phyloP scores from a whole-genome alignment of 2,329 filamentous ascomycete genomes.

The Septoria petroselini region DNA sequence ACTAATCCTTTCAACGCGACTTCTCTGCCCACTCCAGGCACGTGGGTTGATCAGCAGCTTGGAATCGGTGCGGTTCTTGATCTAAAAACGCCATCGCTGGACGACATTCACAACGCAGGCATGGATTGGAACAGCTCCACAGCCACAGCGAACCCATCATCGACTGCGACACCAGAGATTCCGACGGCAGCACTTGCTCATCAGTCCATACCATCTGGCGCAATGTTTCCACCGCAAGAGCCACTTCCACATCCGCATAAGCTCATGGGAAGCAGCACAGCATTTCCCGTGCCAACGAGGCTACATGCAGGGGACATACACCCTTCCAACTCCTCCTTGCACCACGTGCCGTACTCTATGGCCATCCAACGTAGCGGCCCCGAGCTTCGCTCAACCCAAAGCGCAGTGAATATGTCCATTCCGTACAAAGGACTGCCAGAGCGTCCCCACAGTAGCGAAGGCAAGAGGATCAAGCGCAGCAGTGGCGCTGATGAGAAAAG shows the following conservation, averaged over 20 bases:
- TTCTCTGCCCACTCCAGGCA: background rate
- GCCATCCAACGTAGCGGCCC: background rate
- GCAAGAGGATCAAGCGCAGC: background rate
- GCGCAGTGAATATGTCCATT: slow-evolving; percentile 3
- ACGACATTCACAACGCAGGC: background rate
- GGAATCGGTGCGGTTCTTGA: background rate
- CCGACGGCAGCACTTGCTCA: background rate
- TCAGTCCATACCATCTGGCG: background rate
- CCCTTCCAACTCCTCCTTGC: background rate
- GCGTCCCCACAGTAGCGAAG: background rate
- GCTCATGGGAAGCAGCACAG: slow-evolving; percentile 1
- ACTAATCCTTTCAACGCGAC: background rate
- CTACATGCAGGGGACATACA: background rate
- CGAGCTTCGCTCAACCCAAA: slow-evolving; percentile 1
- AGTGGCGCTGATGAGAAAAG: background rate
- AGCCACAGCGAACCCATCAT: background rate
- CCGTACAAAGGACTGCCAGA: background rate
- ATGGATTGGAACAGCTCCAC: background rate
- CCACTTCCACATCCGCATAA: background rate
- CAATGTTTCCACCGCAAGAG: background rate
- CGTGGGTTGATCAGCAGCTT: slow-evolving; percentile 6
- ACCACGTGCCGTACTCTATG: background rate
- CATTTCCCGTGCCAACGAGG: background rate
- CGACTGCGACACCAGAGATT: slow-evolving; percentile 6
- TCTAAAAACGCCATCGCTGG: slow-evolving; percentile 1